Evolutionary conservation across 805 yeast species (phyloP).

Genomic region (Wickerhamomyces bisporus): DNA sequence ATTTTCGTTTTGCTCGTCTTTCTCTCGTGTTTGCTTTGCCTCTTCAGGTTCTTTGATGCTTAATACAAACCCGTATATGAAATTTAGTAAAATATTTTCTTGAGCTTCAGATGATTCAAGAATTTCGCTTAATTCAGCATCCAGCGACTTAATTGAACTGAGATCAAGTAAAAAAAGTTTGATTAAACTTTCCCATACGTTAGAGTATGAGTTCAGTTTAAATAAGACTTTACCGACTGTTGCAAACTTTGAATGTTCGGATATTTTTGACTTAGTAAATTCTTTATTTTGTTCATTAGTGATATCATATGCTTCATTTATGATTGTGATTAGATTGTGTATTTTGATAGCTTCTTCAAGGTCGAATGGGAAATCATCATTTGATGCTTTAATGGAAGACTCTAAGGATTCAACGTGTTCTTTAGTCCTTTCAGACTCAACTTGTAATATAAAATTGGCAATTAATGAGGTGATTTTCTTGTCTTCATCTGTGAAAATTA

Average conservation of each 20-base stretch:
- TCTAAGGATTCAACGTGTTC: constrained; percentile 33
- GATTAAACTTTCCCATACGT: constrained; percentile 35
- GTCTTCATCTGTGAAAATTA: constrained; percentile 32
- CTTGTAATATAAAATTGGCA: constrained; percentile 46
- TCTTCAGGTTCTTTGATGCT: constrained; percentile 6
- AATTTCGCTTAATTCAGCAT: constrained; percentile 27
- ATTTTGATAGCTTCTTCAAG: constrained; percentile 25
- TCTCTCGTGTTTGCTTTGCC: constrained; percentile 1
- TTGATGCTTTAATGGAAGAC: constrained; percentile 25
- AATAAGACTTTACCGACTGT: constrained; percentile 30
- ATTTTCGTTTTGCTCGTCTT: constrained; percentile 13
- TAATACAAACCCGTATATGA: constrained; percentile 35
- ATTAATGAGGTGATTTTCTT: constrained; percentile 37
- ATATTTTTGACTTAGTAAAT: constrained; percentile 5
- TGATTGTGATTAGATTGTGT: constrained; percentile 22
- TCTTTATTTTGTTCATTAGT: constrained; percentile 6
- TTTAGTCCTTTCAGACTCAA: constrained; percentile 35
- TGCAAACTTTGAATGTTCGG: constrained; percentile 10
- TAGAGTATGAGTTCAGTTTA: constrained; percentile 7
- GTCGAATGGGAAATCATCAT: constrained; percentile 22
- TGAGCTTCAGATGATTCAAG: constrained; percentile 25
- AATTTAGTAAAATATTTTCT: constrained; percentile 28
- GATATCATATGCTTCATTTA: constrained; percentile 25
- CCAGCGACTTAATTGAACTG: constrained; percentile 29
- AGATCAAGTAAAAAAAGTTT: constrained; percentile 40